Conservation (phyloP, 345 rosid genomes). For the Syzygium jambos region DNA sequence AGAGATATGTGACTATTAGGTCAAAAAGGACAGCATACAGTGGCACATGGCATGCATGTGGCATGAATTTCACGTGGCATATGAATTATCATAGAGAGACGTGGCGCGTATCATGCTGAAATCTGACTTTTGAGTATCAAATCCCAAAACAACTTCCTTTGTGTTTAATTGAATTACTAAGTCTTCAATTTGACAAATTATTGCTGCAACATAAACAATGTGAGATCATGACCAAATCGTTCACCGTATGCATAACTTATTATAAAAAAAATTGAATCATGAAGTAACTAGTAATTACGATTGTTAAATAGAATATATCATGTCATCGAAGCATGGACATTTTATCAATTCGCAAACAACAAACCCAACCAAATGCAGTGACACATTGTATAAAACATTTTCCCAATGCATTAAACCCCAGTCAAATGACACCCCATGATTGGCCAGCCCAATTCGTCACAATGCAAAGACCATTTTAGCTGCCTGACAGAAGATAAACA, state of each 20-base stretch:
- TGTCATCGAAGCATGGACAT: background rate
- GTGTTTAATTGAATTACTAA: background rate
- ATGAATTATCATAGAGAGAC: rapidly evolving
- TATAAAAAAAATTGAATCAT: background rate
- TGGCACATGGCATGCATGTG: background rate
- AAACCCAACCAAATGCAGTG: background rate
- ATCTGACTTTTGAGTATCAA: background rate
- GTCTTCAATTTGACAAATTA: background rate
- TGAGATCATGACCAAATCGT: background rate
- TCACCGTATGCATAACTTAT: background rate
- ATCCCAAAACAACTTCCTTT: background rate
- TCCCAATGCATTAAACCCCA: background rate
- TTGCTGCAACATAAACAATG: background rate
- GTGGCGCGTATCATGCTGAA: background rate
- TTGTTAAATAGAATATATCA: background rate
- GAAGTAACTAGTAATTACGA: background rate
- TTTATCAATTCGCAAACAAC: background rate
- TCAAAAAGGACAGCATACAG: background rate
- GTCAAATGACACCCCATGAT: background rate
- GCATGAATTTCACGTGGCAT: background rate
- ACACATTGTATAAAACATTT: background rate
- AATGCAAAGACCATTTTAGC: background rate
- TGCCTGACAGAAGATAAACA: background rate
- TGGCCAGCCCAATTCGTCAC: background rate
- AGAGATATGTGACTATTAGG: background rate